phyloP scores from a whole-genome alignment of 345 rosid genomes.

The Acer saccharum region DNA sequence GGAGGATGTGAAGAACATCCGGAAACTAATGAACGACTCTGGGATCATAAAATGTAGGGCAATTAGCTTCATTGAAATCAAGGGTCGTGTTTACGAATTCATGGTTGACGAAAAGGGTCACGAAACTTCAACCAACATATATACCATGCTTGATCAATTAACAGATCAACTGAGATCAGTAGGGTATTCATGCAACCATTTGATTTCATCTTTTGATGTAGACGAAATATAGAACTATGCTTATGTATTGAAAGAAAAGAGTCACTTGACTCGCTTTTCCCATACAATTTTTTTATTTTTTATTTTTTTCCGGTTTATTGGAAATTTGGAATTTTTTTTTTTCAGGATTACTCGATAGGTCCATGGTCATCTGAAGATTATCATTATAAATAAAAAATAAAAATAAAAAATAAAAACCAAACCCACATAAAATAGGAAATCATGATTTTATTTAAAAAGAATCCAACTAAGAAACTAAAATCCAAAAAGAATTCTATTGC shows the following conservation, averaged over 20 bases:
- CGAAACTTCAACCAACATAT: slow-evolving; percentile 20
- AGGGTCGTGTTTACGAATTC: slow-evolving; percentile 29
- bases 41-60: slow-evolving; percentile 34
- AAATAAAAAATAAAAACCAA: no score
- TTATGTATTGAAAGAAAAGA: neutral
- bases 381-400: no score
- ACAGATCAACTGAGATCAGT: slow-evolving; percentile 36
- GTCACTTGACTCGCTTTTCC: neutral
- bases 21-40: slow-evolving; percentile 33
- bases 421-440: no score
- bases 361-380: no score
- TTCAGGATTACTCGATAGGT: no score
- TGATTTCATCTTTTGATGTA: slow-evolving; percentile 13
- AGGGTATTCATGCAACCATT: slow-evolving; percentile 7
- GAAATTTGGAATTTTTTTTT: no score
- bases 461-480: no score
- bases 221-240: slow-evolving; percentile 15
- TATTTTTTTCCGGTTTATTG: no score
- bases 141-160: slow-evolving; percentile 31
- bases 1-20: slow-evolving; percentile 33
- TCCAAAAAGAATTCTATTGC: no score
- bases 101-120: slow-evolving; percentile 38
- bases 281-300: no score
- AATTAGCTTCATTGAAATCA: slow-evolving; percentile 38
- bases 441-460: no score